Evolutionary conservation across 257 asterid genomes (phyloP).

Genomic region (Lithospermum erythrorhizon): DNA sequence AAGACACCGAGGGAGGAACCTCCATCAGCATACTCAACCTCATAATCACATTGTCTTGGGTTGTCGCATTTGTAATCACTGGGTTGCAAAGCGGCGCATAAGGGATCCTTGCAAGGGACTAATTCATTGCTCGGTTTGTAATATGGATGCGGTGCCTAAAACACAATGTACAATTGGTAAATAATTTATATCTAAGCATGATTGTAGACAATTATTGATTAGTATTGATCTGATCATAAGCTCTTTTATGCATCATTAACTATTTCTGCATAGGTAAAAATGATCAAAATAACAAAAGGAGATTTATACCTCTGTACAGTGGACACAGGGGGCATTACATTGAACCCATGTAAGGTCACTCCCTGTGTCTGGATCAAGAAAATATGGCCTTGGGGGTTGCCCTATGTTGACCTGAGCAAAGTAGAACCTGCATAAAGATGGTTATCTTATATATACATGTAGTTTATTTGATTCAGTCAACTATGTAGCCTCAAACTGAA

Average conservation of each 20-base stretch:
- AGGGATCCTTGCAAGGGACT: slow-evolving; percentile 71
- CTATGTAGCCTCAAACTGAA: neutral
- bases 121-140: slow-evolving; percentile 89
- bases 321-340: slow-evolving; percentile 97
- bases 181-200: neutral
- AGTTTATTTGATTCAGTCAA: neutral
- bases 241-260: neutral
- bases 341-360: slow-evolving; percentile 99
- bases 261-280: neutral
- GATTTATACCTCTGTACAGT: slow-evolving; percentile 53
- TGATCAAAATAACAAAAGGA: neutral
- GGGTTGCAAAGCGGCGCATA: slow-evolving; percentile 85
- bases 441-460: neutral
- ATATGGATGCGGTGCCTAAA: slow-evolving; percentile 83
- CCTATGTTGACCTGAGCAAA: slow-evolving; percentile 75
- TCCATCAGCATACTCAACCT: slow-evolving; percentile 98
- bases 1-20: slow-evolving; percentile 97
- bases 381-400: slow-evolving; percentile 79
- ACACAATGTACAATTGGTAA: neutral
- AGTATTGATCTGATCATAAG: neutral
- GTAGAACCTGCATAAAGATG: slow-evolving; percentile 52
- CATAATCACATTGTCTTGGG: slow-evolving; percentile 89
- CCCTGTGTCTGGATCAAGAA: slow-evolving; percentile 98
- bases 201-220: neutral
- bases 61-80: slow-evolving; percentile 56